Conservation (phyloP, 805 yeast genomes). For the Hagleromyces aurorensis region DNA sequence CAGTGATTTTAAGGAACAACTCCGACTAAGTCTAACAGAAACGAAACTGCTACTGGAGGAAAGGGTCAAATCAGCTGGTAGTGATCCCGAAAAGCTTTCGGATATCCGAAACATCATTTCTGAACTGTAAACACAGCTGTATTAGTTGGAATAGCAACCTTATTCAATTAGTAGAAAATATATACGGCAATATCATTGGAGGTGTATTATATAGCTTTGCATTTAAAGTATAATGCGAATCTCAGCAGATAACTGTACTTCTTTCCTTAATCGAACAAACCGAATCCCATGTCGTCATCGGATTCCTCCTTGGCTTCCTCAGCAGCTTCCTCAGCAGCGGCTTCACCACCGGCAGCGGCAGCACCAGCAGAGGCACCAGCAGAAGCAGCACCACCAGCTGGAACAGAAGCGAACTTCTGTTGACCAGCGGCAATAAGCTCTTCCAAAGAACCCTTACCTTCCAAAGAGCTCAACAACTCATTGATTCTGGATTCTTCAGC, state of each 20-base stretch:
- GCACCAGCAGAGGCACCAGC: constrained; percentile 49
- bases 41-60: constrained; percentile 13
- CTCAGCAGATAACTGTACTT: background rate
- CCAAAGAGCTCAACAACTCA: constrained; percentile 62
- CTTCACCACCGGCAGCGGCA: constrained; percentile 47
- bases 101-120: constrained; percentile 2
- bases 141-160: too few species aligned
- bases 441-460: constrained; percentile 60
- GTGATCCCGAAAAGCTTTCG: constrained; percentile 1
- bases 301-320: constrained; percentile 45
- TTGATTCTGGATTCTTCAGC: constrained; percentile 71
- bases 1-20: constrained; percentile 5
- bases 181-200: too few species aligned
- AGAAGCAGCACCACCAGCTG: constrained; percentile 76
- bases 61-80: constrained; percentile 10
- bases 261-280: constrained; percentile 51
- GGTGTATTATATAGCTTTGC: too few species aligned
- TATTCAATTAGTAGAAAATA: too few species aligned
- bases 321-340: constrained; percentile 49
- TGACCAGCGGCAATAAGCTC: constrained; percentile 76
- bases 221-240: too few species aligned
- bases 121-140: too few species aligned
- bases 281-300: constrained; percentile 72
- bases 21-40: constrained; percentile 12
- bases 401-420: constrained; percentile 72